Base-by-base conservation (phyloP, 2,329 filamentous ascomycete species). In the Apiospora sp. region DNA sequence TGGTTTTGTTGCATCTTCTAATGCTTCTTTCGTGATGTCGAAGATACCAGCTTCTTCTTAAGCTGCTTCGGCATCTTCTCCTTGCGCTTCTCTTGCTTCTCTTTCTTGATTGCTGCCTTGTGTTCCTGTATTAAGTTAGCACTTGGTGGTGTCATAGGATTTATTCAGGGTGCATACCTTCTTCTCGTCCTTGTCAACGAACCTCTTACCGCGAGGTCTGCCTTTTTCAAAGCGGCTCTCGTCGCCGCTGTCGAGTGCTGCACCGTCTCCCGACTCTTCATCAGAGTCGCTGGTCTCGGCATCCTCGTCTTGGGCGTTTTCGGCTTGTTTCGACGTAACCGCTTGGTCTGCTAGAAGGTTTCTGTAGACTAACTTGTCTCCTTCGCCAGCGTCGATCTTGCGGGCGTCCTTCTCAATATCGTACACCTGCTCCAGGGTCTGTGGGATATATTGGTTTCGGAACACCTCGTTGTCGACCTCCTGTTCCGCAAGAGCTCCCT, bases 41-140 rank as follows among this genome's bases (percentile, higher is more conserved):
- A 86, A 72, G 87, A 88, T 37, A 97, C 90, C 72, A 97, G 83
- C 81, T 93, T 94, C 87, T 98, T 98, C 89, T 99, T 99, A 46
- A 98, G 76, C 81, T 97, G 91, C 85, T 99, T 99, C 0, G 96
- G 96, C 84, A 99, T 97, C 87, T 99, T 99, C 4, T 94, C 93
- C 82, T 96, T 94, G 73, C 96, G 87, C 86, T 97, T 95, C 82
- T 98, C 95, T 48, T 94, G 91, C 86, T 98, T 98, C 79, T 95
- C 96, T 79, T 98, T 96, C 84, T 98, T 99, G 77, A 98, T 93
- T 1, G 93, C 92, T 81, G 91, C 90, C 82, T 99, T 99, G 82
- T 98, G 96, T 76, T 82, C 80, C 85, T 88, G 72, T 43, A 49
- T 19, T 14, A 64, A 75, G 79, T 82, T 71, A 80, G 80, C 74